Percentiles rank a stretch among this genome's conserved stretches.
These are phyloP conservation scores for Solanum hybrid DNA, from an alignment of 305 asterid species.

Conservation along the genomic window DNA sequence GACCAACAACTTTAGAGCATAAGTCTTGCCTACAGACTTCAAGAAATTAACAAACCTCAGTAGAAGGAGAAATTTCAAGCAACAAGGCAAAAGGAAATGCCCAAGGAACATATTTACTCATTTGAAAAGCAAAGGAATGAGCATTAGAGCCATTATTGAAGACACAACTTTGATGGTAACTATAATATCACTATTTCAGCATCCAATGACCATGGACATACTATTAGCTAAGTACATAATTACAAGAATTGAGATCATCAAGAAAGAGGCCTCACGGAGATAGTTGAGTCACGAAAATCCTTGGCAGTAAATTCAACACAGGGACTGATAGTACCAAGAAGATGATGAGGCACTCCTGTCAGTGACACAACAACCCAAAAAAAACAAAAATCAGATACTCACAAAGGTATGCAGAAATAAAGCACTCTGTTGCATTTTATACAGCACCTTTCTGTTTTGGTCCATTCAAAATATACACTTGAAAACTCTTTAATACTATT, in stretches of 20 bases:
- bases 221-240: neutral
- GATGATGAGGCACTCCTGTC: constrained; percentile 81
- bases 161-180: neutral
- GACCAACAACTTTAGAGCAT: neutral
- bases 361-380: constrained; percentile 2
- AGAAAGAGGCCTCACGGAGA: constrained; percentile 37
- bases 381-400: neutral
- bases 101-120: neutral
- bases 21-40: neutral
- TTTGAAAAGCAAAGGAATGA: neutral
- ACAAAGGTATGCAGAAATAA: neutral
- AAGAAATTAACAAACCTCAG: neutral
- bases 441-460: neutral
- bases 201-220: neutral
- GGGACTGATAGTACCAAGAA: constrained; percentile 70
- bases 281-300: constrained; percentile 66
- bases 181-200: neutral
- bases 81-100: neutral
- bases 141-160: neutral
- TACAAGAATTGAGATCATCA: neutral
- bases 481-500: neutral
- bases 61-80: neutral
- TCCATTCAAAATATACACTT: neutral
- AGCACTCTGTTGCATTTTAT: neutral
- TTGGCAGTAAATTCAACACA: constrained; percentile 69